phyloP scores from a whole-genome alignment of 805 yeast species.

The Candida manassasensis region DNA sequence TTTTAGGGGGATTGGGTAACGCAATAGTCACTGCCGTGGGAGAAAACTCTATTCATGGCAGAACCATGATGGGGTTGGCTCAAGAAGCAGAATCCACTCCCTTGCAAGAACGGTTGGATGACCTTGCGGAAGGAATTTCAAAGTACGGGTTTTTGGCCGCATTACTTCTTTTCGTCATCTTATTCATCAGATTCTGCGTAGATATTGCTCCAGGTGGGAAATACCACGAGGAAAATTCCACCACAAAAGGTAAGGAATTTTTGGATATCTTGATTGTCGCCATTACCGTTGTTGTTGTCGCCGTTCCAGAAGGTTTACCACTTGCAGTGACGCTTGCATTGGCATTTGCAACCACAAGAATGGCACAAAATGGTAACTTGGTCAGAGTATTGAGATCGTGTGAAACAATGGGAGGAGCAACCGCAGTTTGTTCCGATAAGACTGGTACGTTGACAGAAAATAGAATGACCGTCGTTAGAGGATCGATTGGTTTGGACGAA shows the following conservation, averaged over 20 bases:
- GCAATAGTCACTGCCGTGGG: constrained; percentile 92
- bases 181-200: constrained; percentile 71
- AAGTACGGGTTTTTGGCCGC: constrained; percentile 90
- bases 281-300: constrained; percentile 90
- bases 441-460: constrained; percentile 97
- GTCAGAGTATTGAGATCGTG: constrained; percentile 93
- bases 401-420: constrained; percentile 99
- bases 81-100: constrained; percentile 85
- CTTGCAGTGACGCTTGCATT: constrained; percentile 93
- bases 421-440: constrained; percentile 94
- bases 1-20: constrained; percentile 79
- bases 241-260: constrained; percentile 80
- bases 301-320: constrained; percentile 99
- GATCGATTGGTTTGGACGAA: constrained; percentile 51
- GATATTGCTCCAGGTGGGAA: constrained; percentile 50
- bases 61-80: constrained; percentile 77
- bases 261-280: constrained; percentile 85
- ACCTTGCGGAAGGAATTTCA: constrained; percentile 90
- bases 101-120: constrained; percentile 72
- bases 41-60: constrained; percentile 81
- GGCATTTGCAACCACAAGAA: constrained; percentile 96
- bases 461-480: constrained; percentile 83
- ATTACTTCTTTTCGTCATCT: constrained; percentile 67
- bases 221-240: constrained; percentile 43
- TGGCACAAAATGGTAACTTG: constrained; percentile 93